A percentile compares a stretch with the other conserved stretches of the same genome.
Conservation (phyloP, 2,329 filamentous ascomycete genomes). For the Ophidiomyces ophidiicola region DNA sequence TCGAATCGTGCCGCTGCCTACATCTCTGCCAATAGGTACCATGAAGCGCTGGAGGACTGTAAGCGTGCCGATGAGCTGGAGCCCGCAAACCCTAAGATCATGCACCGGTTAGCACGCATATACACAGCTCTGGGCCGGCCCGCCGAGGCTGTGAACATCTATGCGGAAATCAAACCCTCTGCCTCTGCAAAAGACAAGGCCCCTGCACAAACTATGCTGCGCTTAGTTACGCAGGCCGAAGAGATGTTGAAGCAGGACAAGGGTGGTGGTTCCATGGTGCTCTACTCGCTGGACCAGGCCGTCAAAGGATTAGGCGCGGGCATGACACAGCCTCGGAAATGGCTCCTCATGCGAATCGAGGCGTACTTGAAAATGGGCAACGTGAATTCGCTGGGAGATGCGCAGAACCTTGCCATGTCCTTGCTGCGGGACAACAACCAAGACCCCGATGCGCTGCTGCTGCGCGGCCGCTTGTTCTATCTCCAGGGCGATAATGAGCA, state of each 20-base stretch:
- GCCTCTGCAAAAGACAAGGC: conserved; percentile 76
- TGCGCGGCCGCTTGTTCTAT: conserved; percentile 78
- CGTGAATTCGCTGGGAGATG: conserved; percentile 76
- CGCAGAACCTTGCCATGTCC: conserved; percentile 81
- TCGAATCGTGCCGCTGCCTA: conserved; percentile 91
- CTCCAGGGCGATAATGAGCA: conserved; percentile 90
- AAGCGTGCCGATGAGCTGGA: conserved; percentile 70
- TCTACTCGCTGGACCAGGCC: conserved; percentile 84
- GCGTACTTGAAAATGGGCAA: conserved; percentile 88
- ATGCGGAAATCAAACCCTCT: conserved; percentile 64
- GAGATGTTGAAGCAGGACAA: conserved; percentile 62
- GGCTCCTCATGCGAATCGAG: conserved; percentile 84
- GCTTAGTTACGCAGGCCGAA: conserved; percentile 68
- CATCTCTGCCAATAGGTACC: conserved; percentile 73
- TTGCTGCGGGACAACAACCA: conserved; percentile 75
- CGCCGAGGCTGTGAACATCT: conserved; percentile 72
- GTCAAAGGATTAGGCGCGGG: conserved; percentile 63
- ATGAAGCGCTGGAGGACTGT: conserved; percentile 75
- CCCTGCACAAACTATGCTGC: conserved; percentile 70
- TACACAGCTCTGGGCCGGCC: conserved; percentile 79
- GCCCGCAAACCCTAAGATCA: conserved; percentile 72
- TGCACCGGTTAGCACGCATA: conserved; percentile 77
- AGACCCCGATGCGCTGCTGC: conserved; percentile 84
- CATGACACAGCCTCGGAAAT: conserved; percentile 77
- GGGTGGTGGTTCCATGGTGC: conserved; percentile 77